A percentile compares a stretch with the other conserved stretches of the same genome.
Evolutionary conservation across 1,284 basidiomycete species (phyloP).

Genomic region (Peniophora sp.): DNA sequence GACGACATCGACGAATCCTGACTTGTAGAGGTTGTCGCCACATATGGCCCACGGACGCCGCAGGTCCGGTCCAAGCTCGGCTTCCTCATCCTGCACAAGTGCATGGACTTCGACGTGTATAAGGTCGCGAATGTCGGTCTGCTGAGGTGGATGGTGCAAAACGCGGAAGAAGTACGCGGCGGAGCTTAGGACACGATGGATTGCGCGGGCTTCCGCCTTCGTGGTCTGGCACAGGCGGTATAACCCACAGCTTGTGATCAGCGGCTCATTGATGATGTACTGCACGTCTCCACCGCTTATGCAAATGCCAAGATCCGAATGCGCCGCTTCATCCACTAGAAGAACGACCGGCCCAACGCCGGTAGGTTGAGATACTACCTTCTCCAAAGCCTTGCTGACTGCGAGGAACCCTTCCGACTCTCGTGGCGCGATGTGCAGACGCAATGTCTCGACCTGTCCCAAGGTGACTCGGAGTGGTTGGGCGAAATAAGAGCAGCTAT

Average conservation of each 20-base stretch:
- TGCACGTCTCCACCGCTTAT: neutral
- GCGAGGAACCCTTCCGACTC: neutral
- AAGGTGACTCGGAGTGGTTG: neutral
- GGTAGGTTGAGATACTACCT: neutral
- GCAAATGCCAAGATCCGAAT: neutral
- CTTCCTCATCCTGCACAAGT: neutral
- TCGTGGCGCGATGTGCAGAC: neutral
- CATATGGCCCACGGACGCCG: neutral
- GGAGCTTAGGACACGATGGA: neutral
- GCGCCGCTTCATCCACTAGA: neutral
- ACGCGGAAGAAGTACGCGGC: slow-evolving; percentile 1
- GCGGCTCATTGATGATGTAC: neutral
- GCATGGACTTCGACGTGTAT: neutral
- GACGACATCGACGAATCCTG: neutral
- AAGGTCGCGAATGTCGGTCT: neutral
- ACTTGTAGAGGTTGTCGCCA: neutral
- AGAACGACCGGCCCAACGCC: neutral
- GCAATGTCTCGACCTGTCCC: no score
- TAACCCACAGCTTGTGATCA: neutral
- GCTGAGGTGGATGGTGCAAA: neutral
- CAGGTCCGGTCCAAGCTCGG: neutral
- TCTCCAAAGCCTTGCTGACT: neutral
- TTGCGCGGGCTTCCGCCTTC: neutral
- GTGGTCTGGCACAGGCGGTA: neutral
- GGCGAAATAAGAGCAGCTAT: neutral